A percentile compares a stretch with the other conserved stretches of the same genome.
Conservation (phyloP, 805 yeast genomes). For the Torulaspora microellipsoides region DNA sequence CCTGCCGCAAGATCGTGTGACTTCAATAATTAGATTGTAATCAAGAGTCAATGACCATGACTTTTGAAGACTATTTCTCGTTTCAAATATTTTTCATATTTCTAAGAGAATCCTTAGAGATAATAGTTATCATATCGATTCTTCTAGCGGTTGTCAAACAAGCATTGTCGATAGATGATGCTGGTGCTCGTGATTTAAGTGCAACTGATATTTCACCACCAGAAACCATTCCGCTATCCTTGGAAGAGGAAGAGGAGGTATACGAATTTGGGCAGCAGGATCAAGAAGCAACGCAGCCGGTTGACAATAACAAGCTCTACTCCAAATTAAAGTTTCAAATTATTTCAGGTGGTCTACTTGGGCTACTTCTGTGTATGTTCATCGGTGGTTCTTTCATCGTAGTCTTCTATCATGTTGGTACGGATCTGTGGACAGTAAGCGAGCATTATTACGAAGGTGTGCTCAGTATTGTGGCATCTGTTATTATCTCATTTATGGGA, state of each 20-base stretch:
- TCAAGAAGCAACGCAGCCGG: constrained; percentile 17
- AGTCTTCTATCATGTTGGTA: constrained; percentile 71
- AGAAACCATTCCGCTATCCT: constrained; percentile 14
- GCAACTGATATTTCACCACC: neutral
- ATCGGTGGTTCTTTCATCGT: constrained; percentile 70
- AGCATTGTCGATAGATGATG: constrained; percentile 41
- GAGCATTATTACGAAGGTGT: constrained; percentile 89
- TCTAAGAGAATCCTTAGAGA: constrained; percentile 68
- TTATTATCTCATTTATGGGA: constrained; percentile 84
- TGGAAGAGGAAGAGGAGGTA: constrained; percentile 33
- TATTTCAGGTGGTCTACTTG: constrained; percentile 75
- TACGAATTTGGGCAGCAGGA: constrained; percentile 13
- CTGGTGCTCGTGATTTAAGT: constrained; percentile 4
- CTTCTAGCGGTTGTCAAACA: constrained; percentile 67
- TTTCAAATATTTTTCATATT: constrained; percentile 72
- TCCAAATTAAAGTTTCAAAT: constrained; percentile 58
- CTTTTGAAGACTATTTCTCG: constrained; percentile 51
- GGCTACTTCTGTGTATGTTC: constrained; percentile 61
- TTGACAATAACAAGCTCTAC: constrained; percentile 37
- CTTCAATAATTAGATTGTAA: neutral
- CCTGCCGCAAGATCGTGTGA: neutral
- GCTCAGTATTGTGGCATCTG: constrained; percentile 70
- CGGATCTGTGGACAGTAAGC: constrained; percentile 80
- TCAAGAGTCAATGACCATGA: constrained; percentile 13
- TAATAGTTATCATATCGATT: constrained; percentile 71